Conservation (phyloP, 2,329 filamentous ascomycete species). For the Fusarium sp. region DNA sequence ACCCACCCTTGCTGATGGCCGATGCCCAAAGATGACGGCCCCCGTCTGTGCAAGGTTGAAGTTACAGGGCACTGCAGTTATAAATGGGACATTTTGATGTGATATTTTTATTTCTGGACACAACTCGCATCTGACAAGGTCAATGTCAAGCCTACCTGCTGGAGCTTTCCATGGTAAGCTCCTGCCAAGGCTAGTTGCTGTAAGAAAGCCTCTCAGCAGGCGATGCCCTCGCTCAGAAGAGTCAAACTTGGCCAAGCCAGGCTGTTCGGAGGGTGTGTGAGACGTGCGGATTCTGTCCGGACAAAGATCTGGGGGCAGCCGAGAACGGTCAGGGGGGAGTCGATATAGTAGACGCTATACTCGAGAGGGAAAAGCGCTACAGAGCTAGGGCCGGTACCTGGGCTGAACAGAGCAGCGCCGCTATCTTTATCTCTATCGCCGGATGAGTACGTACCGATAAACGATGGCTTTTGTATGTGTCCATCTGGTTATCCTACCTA, state of each 20-base stretch:
- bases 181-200: not conserved
- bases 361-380: constrained; percentile 13
- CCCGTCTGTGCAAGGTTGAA: constrained; percentile 7
- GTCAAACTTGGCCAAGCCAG: not conserved
- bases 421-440: constrained; percentile 38
- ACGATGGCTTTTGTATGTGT: constrained; percentile 42
- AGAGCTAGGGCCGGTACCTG: constrained; percentile 33
- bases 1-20: constrained; percentile 11
- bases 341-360: constrained; percentile 21
- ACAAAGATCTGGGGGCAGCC: constrained; percentile 30
- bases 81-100: not conserved
- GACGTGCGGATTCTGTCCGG: constrained; percentile 34
- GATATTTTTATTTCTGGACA: constrained; percentile 8
- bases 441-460: constrained; percentile 41
- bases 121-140: not conserved
- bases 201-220: constrained; percentile 9
- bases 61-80: not conserved
- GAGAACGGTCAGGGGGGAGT: constrained; percentile 35
- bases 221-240: not conserved
- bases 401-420: constrained; percentile 18
- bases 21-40: constrained; percentile 24
- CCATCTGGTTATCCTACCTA: constrained; percentile 36
- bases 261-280: constrained; percentile 17
- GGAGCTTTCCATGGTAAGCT: constrained; percentile 16
- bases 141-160: not conserved